phyloP scores from a whole-genome alignment of 176 grass and related monocot species.

The Neostapfia colusana region DNA sequence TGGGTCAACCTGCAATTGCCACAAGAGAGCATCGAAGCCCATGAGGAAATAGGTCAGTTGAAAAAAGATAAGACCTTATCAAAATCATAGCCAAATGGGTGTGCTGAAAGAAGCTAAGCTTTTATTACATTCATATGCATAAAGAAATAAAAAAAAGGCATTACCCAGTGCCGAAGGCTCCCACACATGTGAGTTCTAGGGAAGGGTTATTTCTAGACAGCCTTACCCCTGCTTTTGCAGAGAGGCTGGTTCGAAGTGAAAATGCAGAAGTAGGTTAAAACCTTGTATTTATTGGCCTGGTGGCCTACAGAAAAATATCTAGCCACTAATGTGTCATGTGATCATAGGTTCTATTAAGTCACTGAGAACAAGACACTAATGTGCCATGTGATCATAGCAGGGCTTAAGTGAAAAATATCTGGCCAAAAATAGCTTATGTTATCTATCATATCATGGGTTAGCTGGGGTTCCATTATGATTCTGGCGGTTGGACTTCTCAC shows the following conservation, averaged over 20 bases:
- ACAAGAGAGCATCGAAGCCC: neutral
- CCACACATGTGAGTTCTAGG: too few species aligned
- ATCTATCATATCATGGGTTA: neutral
- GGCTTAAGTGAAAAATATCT: too few species aligned
- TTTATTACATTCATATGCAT: conserved; percentile 9
- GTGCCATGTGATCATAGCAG: neutral
- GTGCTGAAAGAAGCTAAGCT: neutral
- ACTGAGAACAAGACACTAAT: neutral
- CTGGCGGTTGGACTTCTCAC: neutral
- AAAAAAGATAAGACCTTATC: neutral
- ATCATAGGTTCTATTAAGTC: neutral
- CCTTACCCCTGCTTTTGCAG: too few species aligned
- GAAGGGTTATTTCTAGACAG: too few species aligned
- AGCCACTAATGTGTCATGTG: neutral
- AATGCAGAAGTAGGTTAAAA: neutral
- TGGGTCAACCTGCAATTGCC: conserved; percentile 57
- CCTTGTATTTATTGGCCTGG: too few species aligned
- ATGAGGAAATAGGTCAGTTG: neutral
- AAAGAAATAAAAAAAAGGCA: too few species aligned
- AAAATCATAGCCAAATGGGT: neutral
- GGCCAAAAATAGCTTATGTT: neutral
- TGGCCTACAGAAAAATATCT: neutral
- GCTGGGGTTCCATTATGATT: neutral
- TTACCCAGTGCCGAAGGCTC: too few species aligned
- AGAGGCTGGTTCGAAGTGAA: too few species aligned